phyloP scores from a whole-genome alignment of 345 rosid genomes.

The Eucalyptus fibrosa region DNA sequence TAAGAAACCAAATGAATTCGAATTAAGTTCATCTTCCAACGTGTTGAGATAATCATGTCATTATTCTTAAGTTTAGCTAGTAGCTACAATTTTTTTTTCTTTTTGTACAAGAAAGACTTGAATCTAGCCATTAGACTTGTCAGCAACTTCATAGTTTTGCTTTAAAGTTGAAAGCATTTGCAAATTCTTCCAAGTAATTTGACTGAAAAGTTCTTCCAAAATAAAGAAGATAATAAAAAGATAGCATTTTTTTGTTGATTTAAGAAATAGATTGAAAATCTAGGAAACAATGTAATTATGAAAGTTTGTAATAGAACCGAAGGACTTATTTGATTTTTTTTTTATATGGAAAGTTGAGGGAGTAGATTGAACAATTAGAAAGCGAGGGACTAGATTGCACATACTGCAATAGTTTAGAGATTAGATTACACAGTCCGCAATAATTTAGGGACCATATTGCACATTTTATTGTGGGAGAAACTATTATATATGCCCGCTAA shows the following conservation, averaged over 20 bases:
- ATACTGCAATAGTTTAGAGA: not conserved
- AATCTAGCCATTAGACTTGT: not conserved
- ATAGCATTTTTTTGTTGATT: not conserved
- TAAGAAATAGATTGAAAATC: too few species aligned
- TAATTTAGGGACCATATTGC: not conserved
- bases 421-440: fast-evolving
- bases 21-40: not conserved
- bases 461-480: not conserved
- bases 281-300: not conserved
- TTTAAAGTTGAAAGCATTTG: too few species aligned
- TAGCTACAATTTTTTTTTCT: not conserved
- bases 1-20: not conserved
- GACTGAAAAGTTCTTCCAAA: not conserved
- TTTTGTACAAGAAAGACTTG: not conserved
- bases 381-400: not conserved
- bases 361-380: not conserved
- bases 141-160: not conserved
- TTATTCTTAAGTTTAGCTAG: not conserved
- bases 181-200: not conserved
- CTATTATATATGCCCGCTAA: too few species aligned
- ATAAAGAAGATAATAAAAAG: too few species aligned
- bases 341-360: not conserved
- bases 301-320: not conserved
- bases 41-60: not conserved
- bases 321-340: not conserved